Conservation (phyloP, 805 yeast species). For the Saccharomycopsis capsularis region DNA sequence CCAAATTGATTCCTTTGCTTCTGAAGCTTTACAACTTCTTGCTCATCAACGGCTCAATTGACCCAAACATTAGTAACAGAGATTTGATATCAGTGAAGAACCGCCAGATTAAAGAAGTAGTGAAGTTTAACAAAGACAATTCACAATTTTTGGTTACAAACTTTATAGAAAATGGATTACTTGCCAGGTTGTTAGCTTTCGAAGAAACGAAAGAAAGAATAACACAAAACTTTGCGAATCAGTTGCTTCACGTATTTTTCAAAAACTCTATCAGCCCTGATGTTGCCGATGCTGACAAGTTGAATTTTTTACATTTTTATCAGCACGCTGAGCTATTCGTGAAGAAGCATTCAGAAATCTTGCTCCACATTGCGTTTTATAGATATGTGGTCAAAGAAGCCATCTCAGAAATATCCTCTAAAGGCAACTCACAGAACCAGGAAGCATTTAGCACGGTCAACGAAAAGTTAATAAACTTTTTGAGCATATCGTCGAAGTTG, state of each 20-base stretch:
- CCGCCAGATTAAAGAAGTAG: slow-evolving; percentile 14
- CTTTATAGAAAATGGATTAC: slow-evolving; percentile 9
- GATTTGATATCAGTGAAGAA: slow-evolving; percentile 3
- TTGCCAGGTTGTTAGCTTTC: neutral
- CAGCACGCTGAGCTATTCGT: slow-evolving; percentile 5
- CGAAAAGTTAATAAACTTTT: too few relatives aligned
- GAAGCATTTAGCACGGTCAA: too few relatives aligned
- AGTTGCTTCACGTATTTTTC: slow-evolving; percentile 6
- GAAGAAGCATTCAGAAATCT: too few relatives aligned
- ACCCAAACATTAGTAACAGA: slow-evolving; percentile 6
- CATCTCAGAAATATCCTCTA: too few relatives aligned
- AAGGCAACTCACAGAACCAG: too few relatives aligned
- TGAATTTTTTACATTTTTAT: neutral
- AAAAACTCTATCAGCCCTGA: slow-evolving; percentile 12
- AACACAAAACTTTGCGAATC: neutral
- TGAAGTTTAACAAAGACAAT: slow-evolving; percentile 18
- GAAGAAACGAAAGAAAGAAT: neutral
- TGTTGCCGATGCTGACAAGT: neutral
- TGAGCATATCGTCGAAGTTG: too few relatives aligned
- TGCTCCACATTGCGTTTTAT: too few relatives aligned
- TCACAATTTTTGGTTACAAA: slow-evolving; percentile 9
- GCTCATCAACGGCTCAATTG: slow-evolving; percentile 1
- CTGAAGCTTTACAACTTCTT: slow-evolving; percentile 8
- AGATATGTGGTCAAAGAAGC: too few relatives aligned
- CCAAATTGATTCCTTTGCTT: neutral